Evolutionary conservation across 2,329 filamentous ascomycete genomes (phyloP).

Genomic region (Dothideomycetes sp.): DNA sequence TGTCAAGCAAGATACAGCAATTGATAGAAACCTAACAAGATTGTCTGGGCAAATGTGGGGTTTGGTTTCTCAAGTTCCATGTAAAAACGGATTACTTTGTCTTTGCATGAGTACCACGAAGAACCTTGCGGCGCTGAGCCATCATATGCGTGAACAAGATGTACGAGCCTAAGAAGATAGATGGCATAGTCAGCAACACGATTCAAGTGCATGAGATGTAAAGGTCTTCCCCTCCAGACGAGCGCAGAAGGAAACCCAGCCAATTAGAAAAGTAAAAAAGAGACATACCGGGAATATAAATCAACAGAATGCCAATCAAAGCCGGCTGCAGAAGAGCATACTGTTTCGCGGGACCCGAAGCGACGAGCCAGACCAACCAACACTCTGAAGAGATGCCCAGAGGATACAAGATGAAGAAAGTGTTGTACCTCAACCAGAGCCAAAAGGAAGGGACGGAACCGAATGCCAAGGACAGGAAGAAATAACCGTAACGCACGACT

Average conservation of each 20-base stretch:
- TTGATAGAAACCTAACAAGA: too few species aligned
- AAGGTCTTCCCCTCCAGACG: background rate
- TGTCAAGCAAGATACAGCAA: too few species aligned
- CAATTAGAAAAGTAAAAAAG: background rate
- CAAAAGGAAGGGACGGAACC: constrained; percentile 52
- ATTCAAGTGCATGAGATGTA: background rate
- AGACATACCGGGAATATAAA: constrained; percentile 70
- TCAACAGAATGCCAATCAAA: constrained; percentile 46
- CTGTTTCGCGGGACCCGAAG: background rate
- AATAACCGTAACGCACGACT: constrained; percentile 87
- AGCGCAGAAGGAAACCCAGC: too few species aligned
- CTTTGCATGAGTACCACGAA: constrained; percentile 39
- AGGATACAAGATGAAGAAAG: constrained; percentile 88
- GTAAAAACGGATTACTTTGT: background rate
- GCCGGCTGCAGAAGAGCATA: background rate
- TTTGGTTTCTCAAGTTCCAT: too few species aligned
- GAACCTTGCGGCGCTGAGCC: constrained; percentile 71
- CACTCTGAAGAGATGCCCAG: constrained; percentile 85
- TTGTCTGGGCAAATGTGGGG: too few species aligned
- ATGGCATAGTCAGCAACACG: background rate
- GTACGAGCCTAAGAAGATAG: constrained; percentile 65
- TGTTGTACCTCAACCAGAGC: constrained; percentile 75
- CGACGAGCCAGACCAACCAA: constrained; percentile 40
- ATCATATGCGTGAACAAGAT: constrained; percentile 94
- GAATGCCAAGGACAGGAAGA: constrained; percentile 59